Evolutionary conservation across 192 early-diverging fungal species (phyloP), one percentile per base, ranked within the genome.

Genomic region (Gonapodya prolifera): DNA sequence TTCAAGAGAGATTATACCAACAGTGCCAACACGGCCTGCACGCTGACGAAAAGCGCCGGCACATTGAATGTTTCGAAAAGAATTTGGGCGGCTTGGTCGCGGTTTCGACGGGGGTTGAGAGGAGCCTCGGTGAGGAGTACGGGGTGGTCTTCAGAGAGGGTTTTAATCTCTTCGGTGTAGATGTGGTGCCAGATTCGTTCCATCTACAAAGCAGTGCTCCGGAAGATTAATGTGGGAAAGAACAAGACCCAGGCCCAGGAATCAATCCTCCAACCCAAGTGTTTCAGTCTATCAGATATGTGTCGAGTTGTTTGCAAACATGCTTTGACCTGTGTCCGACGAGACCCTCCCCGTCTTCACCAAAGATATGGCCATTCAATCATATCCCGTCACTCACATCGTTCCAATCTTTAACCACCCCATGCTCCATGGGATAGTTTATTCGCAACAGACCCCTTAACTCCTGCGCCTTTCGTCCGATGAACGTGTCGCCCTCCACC

Each of bases 41-140:
- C 94, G 69, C 95, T 96, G 35, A 95, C 91, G 85, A 94, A 98
- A 45, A 99, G 87, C 30, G 97, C 96, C 1, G 97, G 97, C 16
- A 96, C 95, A 70, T 99, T 99, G 85, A 99, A 99, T 0, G 96
- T 99, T 80, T 99, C 97, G 79, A 99, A 99, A 82, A 99, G 95
- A 77, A 98, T 94, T 80, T 97, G 95, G 30, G 95, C 96, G 1
- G 94, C 95, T 70, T 90, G 86, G 78, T 99, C 97, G 75, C 97
- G 90, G 84, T 99, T 96, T 71, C 88, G 83, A 69, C 92, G 87
- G 8, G 97, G 96, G 79, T 99, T 99, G 45, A 96, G 85, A 34
- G 97, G 97, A 28, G 97, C 96, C 82, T 98, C 96, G 13, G 97
- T 99, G 79, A 99, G 89, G 75, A 98, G 83, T 30, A 99, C 96